A percentile compares a stretch with the other conserved stretches of the same genome.
These are phyloP conservation scores for Cercis canadensis DNA, from an alignment of 306 rosid species.

Conservation along the genomic window DNA sequence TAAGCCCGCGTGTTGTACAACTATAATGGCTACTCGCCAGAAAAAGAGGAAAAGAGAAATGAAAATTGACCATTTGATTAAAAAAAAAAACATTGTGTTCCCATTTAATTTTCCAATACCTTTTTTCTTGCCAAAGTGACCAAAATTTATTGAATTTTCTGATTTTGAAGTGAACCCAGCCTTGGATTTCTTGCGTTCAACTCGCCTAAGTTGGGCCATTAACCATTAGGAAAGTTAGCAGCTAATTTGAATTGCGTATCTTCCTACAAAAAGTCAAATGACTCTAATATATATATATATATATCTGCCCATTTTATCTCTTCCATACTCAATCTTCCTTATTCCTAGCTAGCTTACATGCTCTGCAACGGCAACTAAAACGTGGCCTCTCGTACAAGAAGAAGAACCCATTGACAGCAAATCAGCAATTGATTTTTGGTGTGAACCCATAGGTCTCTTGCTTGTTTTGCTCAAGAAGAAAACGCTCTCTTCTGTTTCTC, in stretches of 20 bases:
- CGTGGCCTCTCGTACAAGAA: background rate
- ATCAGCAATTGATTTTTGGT: conserved; percentile 35
- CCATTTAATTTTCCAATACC: conserved; percentile 33
- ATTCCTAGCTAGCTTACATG: conserved; percentile 28
- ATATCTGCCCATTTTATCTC: conserved; percentile 27
- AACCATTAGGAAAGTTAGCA: conserved; percentile 50
- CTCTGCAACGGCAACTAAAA: conserved; percentile 31
- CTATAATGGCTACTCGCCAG: conserved; percentile 56
- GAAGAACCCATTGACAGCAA: conserved; percentile 30
- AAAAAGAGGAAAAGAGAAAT: conserved; percentile 42
- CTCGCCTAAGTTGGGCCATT: conserved; percentile 69
- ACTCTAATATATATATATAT: conserved; percentile 1
- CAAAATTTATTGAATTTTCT: conserved; percentile 44
- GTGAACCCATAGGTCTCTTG: conserved; percentile 14
- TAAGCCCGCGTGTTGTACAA: background rate
- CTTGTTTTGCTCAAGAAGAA: conserved; percentile 70
- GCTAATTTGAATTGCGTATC: conserved; percentile 55
- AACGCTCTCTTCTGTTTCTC: conserved; percentile 43
- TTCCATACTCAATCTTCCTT: conserved; percentile 32
- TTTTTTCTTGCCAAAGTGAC: conserved; percentile 36
- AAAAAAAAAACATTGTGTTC: conserved; percentile 15
- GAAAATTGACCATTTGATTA: conserved; percentile 34
- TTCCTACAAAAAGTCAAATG: conserved; percentile 53
- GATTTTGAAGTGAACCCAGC: conserved; percentile 36
- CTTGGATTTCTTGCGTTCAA: conserved; percentile 49